Conservation (phyloP, 2,329 filamentous ascomycete species). For the Aphanocladium album region DNA sequence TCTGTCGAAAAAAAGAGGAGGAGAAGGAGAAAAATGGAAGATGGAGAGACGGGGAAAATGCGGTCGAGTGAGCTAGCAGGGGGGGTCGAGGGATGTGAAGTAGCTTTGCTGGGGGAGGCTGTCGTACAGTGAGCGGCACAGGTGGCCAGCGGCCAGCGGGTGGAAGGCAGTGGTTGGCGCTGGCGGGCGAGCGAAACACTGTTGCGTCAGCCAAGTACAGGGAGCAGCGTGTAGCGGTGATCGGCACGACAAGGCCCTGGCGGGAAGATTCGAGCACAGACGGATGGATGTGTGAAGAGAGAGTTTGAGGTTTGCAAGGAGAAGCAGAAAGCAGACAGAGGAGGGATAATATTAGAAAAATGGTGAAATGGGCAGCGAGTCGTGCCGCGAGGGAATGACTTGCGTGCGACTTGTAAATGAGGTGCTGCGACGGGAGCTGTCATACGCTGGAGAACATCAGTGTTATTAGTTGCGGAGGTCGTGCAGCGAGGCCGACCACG, state of each 20-base stretch:
- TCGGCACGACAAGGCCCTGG: not conserved
- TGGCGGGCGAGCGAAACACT: constrained; percentile 1
- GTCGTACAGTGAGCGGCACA: not conserved
- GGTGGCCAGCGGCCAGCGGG: not conserved
- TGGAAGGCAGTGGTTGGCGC: not conserved
- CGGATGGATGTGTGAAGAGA: not conserved
- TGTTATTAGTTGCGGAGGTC: not conserved
- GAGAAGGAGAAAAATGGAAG: not conserved
- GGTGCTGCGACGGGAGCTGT: not conserved
- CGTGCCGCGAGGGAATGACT: not conserved
- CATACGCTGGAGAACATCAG: not conserved
- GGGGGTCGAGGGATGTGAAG: constrained; percentile 4
- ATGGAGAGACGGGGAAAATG: not conserved
- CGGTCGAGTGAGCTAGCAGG: constrained; percentile 1
- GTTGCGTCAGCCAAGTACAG: constrained; percentile 10
- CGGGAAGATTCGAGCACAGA: not conserved
- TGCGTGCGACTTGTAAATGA: not conserved
- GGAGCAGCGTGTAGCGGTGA: not conserved
- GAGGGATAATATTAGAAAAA: not conserved
- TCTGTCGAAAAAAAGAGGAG: not conserved
- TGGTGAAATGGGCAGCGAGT: not conserved
- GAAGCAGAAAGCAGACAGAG: not conserved
- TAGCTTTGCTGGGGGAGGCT: not conserved
- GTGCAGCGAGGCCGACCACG: not conserved
- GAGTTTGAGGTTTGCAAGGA: not conserved